Conservation (phyloP, 1,284 basidiomycete species). For the Xerocomus nothofagi region DNA sequence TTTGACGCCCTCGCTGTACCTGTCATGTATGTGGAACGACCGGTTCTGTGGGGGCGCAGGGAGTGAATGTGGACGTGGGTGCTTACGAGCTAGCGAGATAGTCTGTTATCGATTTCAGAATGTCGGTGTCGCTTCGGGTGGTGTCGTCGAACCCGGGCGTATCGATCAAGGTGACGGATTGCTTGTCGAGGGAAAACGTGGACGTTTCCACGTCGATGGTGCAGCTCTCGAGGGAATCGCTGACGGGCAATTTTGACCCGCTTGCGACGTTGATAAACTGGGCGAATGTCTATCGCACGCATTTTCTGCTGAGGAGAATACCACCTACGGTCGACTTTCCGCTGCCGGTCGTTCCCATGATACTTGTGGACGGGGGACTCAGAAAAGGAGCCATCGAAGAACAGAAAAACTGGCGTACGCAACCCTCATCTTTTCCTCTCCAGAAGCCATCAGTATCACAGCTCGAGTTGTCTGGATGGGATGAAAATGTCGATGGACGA, state of each 20-base stretch:
- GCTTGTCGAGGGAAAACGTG: conserved; percentile 29
- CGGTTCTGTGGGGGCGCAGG: no score
- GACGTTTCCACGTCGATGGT: conserved; percentile 33
- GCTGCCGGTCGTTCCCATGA: conserved; percentile 47
- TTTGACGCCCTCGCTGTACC: conserved; percentile 37
- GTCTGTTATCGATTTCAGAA: conserved; percentile 34
- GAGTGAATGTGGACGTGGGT: no score
- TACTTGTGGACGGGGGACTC: conserved; percentile 27
- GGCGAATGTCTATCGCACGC: not conserved
- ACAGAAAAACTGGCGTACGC: conserved; percentile 22
- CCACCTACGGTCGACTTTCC: conserved; percentile 43
- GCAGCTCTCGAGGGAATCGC: conserved; percentile 35
- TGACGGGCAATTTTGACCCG: conserved; percentile 31
- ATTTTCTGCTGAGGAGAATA: not conserved
- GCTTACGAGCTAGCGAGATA: conserved; percentile 35
- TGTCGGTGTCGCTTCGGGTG: conserved; percentile 35
- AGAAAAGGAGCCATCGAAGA: not conserved
- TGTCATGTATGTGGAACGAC: no score
- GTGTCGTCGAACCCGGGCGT: conserved; percentile 45
- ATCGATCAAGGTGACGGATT: conserved; percentile 34
- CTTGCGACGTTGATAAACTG: conserved; percentile 38
- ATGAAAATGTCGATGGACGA: not conserved
- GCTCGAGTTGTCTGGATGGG: not conserved
- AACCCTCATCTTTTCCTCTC: conserved; percentile 23
- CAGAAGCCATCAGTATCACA: conserved; percentile 19